Evolutionary conservation across 257 asterid genomes (phyloP).

Genomic region (Plantago ovata): DNA sequence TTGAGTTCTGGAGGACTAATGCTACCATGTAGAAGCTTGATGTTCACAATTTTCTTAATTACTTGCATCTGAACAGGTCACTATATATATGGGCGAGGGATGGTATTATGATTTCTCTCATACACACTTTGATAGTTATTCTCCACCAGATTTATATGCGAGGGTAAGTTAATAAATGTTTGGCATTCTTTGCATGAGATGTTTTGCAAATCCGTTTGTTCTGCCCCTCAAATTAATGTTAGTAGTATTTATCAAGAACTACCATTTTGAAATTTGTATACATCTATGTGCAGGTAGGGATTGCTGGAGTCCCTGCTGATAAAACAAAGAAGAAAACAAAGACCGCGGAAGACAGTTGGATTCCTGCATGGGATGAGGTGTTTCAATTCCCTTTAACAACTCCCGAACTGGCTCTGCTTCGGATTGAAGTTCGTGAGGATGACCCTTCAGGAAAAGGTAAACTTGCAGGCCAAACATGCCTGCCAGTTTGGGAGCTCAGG

Average conservation of each 20-base stretch:
- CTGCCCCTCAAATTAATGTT: not conserved
- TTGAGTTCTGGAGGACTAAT: not conserved
- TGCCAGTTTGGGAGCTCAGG: slow-evolving; percentile 33
- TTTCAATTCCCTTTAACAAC: slow-evolving; percentile 29
- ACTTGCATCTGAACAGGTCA: slow-evolving; percentile 25
- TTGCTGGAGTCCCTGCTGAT: slow-evolving; percentile 32
- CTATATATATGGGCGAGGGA: slow-evolving; percentile 41
- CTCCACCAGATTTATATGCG: slow-evolving; percentile 42
- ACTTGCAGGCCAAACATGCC: slow-evolving; percentile 38
- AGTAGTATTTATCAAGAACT: not conserved
- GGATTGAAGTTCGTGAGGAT: slow-evolving; percentile 29
- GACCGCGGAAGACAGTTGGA: slow-evolving; percentile 24
- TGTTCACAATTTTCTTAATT: not conserved
- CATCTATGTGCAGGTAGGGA: slow-evolving; percentile 18
- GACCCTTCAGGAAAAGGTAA: slow-evolving; percentile 21
- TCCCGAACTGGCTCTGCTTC: slow-evolving; percentile 37
- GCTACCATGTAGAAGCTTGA: too few species aligned
- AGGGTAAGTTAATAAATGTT: slow-evolving; percentile 21
- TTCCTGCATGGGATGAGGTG: slow-evolving; percentile 35
- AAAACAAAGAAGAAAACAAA: slow-evolving; percentile 30
- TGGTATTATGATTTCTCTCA: slow-evolving; percentile 35
- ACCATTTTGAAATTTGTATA: too few species aligned
- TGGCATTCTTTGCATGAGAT: too few species aligned
- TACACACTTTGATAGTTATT: slow-evolving; percentile 37
- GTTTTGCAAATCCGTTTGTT: too few species aligned